phyloP scores from a whole-genome alignment of 1,284 basidiomycete species.

The Sanghuangporus baumii region DNA sequence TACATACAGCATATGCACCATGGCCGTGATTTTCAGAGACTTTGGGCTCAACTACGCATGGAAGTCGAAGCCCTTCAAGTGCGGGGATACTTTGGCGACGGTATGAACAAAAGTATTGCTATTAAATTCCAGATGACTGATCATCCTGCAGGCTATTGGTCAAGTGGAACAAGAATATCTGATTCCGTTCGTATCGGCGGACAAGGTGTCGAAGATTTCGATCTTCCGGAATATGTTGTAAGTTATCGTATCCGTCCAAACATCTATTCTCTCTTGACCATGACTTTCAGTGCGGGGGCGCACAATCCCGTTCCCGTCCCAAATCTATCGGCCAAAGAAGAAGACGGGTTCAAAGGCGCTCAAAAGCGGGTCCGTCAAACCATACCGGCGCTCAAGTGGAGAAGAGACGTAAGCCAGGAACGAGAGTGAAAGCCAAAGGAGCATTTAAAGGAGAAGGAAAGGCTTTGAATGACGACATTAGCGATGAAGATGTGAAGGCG shows the following conservation, averaged over 20 bases:
- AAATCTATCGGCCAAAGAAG: conserved; percentile 36
- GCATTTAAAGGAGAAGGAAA: conserved; percentile 55
- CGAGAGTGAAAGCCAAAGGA: conserved; percentile 52
- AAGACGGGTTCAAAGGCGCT: conserved; percentile 27
- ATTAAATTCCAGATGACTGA: neutral
- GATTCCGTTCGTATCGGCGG: conserved; percentile 54
- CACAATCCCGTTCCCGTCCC: conserved; percentile 56
- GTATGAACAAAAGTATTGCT: conserved; percentile 29
- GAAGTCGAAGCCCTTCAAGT: conserved; percentile 65
- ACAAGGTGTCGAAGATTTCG: conserved; percentile 43
- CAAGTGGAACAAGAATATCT: conserved; percentile 59
- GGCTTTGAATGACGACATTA: conserved; percentile 40
- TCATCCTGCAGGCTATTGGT: conserved; percentile 61
- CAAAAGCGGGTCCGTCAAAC: conserved; percentile 39
- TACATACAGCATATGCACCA: conserved; percentile 68
- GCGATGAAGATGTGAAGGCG: conserved; percentile 36
- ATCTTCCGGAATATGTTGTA: conserved; percentile 74
- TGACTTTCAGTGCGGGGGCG: conserved; percentile 65
- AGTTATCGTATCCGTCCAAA: conserved; percentile 16
- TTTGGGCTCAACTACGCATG: conserved; percentile 57
- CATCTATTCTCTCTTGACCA: conserved; percentile 1
- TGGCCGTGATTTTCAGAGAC: conserved; percentile 62
- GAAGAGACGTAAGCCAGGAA: conserved; percentile 64
- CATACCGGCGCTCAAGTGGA: conserved; percentile 53
- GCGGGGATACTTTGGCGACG: conserved; percentile 76